Evolutionary conservation across 2,329 filamentous ascomycete genomes (phyloP), one percentile per base, ranked within the genome.

Genomic region (Fusarium chlamydosporum): DNA sequence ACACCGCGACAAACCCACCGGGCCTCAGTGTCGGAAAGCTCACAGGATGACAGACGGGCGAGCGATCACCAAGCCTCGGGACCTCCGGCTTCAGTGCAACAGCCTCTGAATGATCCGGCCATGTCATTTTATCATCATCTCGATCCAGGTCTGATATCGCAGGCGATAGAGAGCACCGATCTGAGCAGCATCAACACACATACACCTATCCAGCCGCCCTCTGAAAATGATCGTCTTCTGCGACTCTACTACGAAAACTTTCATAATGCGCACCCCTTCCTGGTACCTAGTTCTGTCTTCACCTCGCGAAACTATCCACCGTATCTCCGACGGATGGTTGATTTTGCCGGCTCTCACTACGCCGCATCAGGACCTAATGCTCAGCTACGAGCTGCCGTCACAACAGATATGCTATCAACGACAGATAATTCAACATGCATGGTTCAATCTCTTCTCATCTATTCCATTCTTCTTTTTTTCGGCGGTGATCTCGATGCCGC

Each of bases 211-310:
- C 62, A 29, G 11, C 33, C 58, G 10, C 56, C 40, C 11, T 57
- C 55, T 3, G 70, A 72, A 23, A 61, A 59, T 4, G 70, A 72
- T 9, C 67, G 68, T 0, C 67, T 71, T 0, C 38, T 68, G 1
- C 59, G 70, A 2, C 41, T 72, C 6, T 72, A 65, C 10, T 72
- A 72, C 15, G 70, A 72, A 18, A 72, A 72, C 40, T 72, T 72
- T 26, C 70, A 72, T 18, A 71, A 68, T 1, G 70, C 70, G 0
- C 70, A 72, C 2, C 70, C 70, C 0, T 69, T 72, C 5, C 38
- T 72, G 0, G 70, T 72, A 0, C 70, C 70, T 2, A 61, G 61
- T 10, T 61, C 57, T 2, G 45, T 60, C 4, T 72, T 72, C 34
- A 60, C 68, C 3, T 58, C 65, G 0, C 61, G 56, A 1, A 50